Base-by-base conservation (phyloP, 768 basidiomycete genomes). In the Tubosaeta sp. region DNA sequence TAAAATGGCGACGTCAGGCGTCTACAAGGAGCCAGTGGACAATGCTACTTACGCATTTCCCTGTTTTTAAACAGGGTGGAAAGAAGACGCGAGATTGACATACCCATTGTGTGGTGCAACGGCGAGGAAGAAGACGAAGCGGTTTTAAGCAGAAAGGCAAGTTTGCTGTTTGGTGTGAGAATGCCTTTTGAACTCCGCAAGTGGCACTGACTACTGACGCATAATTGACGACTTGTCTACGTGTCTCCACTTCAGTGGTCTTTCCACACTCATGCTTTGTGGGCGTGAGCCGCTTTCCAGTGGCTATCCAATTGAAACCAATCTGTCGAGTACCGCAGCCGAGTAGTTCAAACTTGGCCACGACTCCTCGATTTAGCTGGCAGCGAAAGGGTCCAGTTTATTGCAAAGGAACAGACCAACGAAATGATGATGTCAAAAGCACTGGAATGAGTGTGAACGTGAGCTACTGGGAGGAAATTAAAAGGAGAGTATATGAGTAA, bases 11-110 rank as follows among this genome's bases (percentile, higher is more conserved):
- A 51, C 39, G 60, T 65, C 54, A 60, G 18, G 41, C 54, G 21
- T 54, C 49, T 64, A 56, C 48, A 57, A 66, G 31, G 5, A 27
- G 9, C 19, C 6, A 30, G 10, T 36, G 49, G 18, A 40, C 60
- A 59, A 9, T 54, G 54, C 62, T 57, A 75, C 94, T 70, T 73
- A 96, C 94, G 93, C 95, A 99, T 98, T 77, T 99, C 95, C 83
- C 87, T 95, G 81, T 96, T 97, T 74, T 94, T 94, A 64, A 97
- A 94, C 67, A 99, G 81, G 70, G 82, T 81, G 44, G 82, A 78
- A 65, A 97, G 82, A 42, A 94, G 71, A 60, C 75, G 75, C 60
- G 88, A 91, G 55, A 91, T 72, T 13, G 81, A 79, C 54, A 91
- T 73, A 82, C 89, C 89, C 89, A 91, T 91, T 69, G 62, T 73